A percentile compares a stretch with the other conserved stretches of the same genome.
phyloP scores from a whole-genome alignment of 176 grass and related monocot species.

The Avena eriantha region DNA sequence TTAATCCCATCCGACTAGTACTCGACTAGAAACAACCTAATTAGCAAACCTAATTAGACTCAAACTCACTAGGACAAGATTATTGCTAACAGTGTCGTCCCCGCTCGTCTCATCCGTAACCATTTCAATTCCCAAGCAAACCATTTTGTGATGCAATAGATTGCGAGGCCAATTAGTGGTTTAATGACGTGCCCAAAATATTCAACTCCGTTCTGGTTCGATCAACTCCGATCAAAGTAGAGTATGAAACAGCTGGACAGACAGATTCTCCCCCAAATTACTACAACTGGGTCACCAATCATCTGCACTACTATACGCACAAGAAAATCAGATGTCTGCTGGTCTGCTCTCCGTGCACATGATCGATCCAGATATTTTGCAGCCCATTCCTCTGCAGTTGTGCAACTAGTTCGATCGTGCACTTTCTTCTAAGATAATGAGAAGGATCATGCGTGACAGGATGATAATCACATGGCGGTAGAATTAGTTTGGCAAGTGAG shows the following conservation, averaged over 20 bases:
- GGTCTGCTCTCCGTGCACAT: conserved; percentile 21
- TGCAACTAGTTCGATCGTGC: not conserved
- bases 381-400: conserved; percentile 8
- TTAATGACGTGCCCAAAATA: conserved; percentile 17
- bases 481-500: conserved; percentile 3
- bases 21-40: too few relatives aligned
- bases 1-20: too few relatives aligned
- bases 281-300: conserved; percentile 25
- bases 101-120: not conserved
- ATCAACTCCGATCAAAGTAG: conserved; percentile 14
- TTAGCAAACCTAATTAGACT: too few relatives aligned
- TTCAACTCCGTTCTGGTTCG: conserved; percentile 26
- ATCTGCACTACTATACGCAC: not conserved
- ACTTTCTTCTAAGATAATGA: not conserved
- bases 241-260: conserved; percentile 10
- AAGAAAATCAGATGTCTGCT: not conserved
- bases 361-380: not conserved
- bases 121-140: not conserved
- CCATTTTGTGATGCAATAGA: not conserved
- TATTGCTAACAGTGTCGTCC: too few relatives aligned
- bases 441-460: conserved; percentile 32
- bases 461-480: conserved; percentile 31
- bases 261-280: conserved; percentile 28
- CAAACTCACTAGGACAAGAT: too few relatives aligned
- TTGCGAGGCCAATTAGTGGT: not conserved